These are phyloP conservation scores for Xylaria acuta DNA, from an alignment of 495 filamentous ascomycete species.

Conservation along the genomic window DNA sequence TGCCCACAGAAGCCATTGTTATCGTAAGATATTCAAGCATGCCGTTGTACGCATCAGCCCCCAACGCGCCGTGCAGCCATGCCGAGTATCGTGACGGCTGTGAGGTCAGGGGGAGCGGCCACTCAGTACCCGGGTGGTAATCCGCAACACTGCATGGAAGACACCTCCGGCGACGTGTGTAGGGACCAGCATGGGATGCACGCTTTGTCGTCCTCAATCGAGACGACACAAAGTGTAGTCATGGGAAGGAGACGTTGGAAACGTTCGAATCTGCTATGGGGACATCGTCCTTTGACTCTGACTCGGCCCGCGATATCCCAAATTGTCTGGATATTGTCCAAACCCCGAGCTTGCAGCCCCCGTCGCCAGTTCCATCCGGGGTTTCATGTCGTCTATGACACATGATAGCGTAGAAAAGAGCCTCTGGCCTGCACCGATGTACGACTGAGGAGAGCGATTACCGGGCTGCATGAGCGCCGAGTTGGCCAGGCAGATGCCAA, in stretches of 20 bases:
- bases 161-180: conserved; percentile 5
- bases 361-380: conserved; percentile 5
- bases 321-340: conserved; percentile 6
- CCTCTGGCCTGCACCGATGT: not conserved
- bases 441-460: conserved; percentile 1
- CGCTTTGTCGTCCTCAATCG: conserved; percentile 6
- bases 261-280: conserved; percentile 15
- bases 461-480: not conserved
- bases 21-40: conserved; percentile 20
- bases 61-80: conserved; percentile 11
- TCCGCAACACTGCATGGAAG: conserved; percentile 23
- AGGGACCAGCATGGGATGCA: conserved; percentile 8
- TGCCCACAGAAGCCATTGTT: conserved; percentile 17
- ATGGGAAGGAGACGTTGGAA: conserved; percentile 3
- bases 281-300: not conserved
- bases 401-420: conserved; percentile 4
- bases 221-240: conserved; percentile 13
- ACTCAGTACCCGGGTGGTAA: conserved; percentile 14
- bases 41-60: not conserved
- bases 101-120: conserved; percentile 17
- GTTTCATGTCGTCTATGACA: conserved; percentile 16
- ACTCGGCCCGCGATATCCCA: not conserved
- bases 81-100: conserved; percentile 10
- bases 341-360: conserved; percentile 13
- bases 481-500: not conserved